phyloP scores from a whole-genome alignment of 2,329 filamentous ascomycete species.

The Sclerotinia spermophila region DNA sequence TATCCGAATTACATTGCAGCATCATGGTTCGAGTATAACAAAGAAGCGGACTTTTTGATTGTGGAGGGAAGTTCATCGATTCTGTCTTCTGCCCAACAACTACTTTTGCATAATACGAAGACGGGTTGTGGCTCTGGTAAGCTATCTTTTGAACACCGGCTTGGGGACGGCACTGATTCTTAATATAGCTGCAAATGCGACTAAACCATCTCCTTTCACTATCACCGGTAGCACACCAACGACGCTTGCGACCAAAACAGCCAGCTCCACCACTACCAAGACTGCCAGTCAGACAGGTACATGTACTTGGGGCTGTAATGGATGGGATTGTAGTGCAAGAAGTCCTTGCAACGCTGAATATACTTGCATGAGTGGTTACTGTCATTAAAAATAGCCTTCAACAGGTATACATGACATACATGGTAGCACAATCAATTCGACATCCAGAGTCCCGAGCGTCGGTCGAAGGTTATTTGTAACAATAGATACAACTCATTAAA shows the following conservation, averaged over 20 bases:
- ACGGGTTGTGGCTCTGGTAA: constrained; percentile 11
- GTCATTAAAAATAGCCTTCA: not conserved
- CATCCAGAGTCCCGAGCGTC: not conserved
- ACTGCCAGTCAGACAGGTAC: not conserved
- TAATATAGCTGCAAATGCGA: not conserved
- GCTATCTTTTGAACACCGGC: not conserved
- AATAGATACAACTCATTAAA: not conserved
- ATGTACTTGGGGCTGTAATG: constrained; percentile 18
- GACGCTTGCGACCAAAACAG: not conserved
- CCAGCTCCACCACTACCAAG: not conserved
- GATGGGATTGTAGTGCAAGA: constrained; percentile 15
- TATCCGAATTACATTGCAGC: constrained; percentile 19
- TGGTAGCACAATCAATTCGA: not conserved
- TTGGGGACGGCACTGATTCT: not conserved
- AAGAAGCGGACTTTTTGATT: constrained; percentile 17
- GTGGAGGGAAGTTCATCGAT: constrained; percentile 13
- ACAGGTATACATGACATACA: too few relatives aligned
- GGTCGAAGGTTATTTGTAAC: not conserved
- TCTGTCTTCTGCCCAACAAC: constrained; percentile 1
- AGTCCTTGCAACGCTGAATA: constrained; percentile 3
- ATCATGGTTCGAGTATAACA: constrained; percentile 20
- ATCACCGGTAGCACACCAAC: not conserved
- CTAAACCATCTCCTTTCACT: not conserved
- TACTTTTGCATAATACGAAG: constrained; percentile 14
- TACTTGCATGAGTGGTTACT: constrained; percentile 11